phyloP scores from a whole-genome alignment of 192 early-diverging fungal species.

The Tieghemiomyces parasiticus region DNA sequence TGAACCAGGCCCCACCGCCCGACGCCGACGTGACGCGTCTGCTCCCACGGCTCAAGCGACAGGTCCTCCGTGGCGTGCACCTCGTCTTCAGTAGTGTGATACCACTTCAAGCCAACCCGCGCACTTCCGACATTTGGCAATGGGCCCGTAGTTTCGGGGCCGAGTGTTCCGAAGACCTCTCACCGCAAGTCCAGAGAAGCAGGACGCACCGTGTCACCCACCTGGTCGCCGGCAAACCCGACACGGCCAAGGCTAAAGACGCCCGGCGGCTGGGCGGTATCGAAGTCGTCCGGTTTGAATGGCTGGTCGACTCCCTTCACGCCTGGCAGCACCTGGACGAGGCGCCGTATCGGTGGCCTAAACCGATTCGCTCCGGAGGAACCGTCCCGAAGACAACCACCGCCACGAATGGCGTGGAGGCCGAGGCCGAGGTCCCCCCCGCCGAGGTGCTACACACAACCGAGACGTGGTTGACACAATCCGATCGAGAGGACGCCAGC shows the following conservation, averaged over 20 bases:
- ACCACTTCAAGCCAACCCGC: conserved; percentile 41
- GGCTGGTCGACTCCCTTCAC: conserved; percentile 56
- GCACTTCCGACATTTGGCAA: conserved; percentile 64
- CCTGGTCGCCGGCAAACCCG: conserved; percentile 67
- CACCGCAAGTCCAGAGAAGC: background rate
- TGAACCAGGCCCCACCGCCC: conserved; percentile 13
- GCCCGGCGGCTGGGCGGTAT: conserved; percentile 29
- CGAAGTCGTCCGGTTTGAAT: conserved; percentile 19
- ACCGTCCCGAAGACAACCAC: conserved; percentile 10
- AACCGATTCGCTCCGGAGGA: background rate
- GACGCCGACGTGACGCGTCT: conserved; percentile 29
- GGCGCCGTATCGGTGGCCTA: conserved; percentile 32
- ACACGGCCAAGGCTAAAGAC: conserved; percentile 59
- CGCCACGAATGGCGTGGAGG: conserved; percentile 4
- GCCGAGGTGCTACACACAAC: conserved; percentile 11
- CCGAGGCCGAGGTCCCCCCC: background rate
- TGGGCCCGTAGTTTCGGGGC: conserved; percentile 76
- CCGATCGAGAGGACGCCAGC: conserved; percentile 12
- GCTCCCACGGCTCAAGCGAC: conserved; percentile 38
- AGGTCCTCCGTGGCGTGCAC: conserved; percentile 45
- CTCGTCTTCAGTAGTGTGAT: conserved; percentile 77
- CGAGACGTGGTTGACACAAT: conserved; percentile 15
- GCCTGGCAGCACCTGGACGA: conserved; percentile 62
- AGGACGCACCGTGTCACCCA: conserved; percentile 54
- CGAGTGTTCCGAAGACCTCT: conserved; percentile 45